Percentiles rank a stretch among this genome's conserved stretches.
These are phyloP conservation scores for Rachicladosporium sp. DNA, from an alignment of 2,329 filamentous ascomycete species.

Conservation along the genomic window DNA sequence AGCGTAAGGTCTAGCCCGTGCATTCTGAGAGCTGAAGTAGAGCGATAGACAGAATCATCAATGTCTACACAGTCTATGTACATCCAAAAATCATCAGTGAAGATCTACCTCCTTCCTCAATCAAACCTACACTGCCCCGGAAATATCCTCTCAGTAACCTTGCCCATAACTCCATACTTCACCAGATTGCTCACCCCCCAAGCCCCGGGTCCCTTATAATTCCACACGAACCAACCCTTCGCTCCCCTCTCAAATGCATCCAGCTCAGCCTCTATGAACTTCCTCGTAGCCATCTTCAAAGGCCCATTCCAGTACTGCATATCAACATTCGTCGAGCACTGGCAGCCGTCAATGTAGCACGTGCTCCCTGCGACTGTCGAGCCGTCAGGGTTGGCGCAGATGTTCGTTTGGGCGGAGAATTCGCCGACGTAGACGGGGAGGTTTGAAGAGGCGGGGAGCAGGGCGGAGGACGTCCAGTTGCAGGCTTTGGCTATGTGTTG, in stretches of 20 bases:
- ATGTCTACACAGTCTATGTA: too few species aligned
- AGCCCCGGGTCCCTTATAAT: conserved; percentile 28
- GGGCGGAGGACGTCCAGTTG: conserved; percentile 17
- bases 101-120: too few species aligned
- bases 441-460: conserved; percentile 14
- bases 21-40: too few species aligned
- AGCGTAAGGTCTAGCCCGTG: too few species aligned
- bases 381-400: conserved; percentile 32
- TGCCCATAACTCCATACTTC: conserved; percentile 28
- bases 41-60: too few species aligned
- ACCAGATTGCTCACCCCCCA: conserved; percentile 32
- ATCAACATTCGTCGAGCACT: conserved; percentile 25
- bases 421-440: conserved; percentile 32
- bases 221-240: conserved; percentile 34
- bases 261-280: conserved; percentile 33
- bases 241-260: conserved; percentile 30
- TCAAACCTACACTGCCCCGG: conserved; percentile 11
- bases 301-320: conserved; percentile 25
- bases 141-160: conserved; percentile 22
- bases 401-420: conserved; percentile 32
- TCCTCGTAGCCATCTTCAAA: conserved; percentile 25
- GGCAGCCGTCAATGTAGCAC: conserved; percentile 26
- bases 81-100: too few species aligned
- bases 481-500: conserved; percentile 33
- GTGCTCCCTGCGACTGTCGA: conserved; percentile 21